Evolutionary conservation across 495 filamentous ascomycete genomes (phyloP), one percentile per base, ranked within the genome.

Genomic region (Neurospora terricola): DNA sequence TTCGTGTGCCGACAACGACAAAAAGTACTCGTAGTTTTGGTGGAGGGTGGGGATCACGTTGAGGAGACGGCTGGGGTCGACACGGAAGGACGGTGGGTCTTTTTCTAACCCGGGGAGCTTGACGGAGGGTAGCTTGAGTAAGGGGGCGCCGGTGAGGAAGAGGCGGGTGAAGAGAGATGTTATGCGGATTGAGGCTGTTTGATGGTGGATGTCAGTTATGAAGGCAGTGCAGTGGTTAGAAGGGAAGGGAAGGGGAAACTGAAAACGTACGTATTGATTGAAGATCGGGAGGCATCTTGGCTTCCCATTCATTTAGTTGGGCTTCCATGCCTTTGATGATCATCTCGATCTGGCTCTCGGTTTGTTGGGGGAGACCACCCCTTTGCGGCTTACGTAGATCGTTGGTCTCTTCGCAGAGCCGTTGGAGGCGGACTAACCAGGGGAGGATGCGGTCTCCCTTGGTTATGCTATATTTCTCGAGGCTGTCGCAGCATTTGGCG

Each of bases 281-380:
- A 5, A 84, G 45, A 10, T 75, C 69, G 7, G 77, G 70, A 8
- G 78, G 75, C 38, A 86, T 82, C n/a, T 69, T 72, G n/a, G 68
- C 42, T 54, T 82, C 78, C 74, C 82, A 84, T 21, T 84, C 81
- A 27, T 72, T 72, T 8, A 83, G 73, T 70, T 85, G 82, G 18
- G 78, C 77, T 71, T 84, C 84, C 68, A 86, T 82, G 18, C 84
- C 84, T 9, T 78, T 75, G 43, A 83, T 75, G 43, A 85, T 80
- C 39, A 85, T 78, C 10, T 77, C 72, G 72, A 75, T 81, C 38
- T 86, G 83, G 72, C 80, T 78, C 43, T 82, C 79, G 72, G 70
- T 80, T 72, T 81, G 77, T 54, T 72, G 70, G n/a, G 34, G 75
- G 14, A 59, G 21, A 59, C 21, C 48, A 59, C 43, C n/a, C 43